Base-by-base conservation (phyloP, 495 filamentous ascomycete species). In the Neurospora sublineolata region DNA sequence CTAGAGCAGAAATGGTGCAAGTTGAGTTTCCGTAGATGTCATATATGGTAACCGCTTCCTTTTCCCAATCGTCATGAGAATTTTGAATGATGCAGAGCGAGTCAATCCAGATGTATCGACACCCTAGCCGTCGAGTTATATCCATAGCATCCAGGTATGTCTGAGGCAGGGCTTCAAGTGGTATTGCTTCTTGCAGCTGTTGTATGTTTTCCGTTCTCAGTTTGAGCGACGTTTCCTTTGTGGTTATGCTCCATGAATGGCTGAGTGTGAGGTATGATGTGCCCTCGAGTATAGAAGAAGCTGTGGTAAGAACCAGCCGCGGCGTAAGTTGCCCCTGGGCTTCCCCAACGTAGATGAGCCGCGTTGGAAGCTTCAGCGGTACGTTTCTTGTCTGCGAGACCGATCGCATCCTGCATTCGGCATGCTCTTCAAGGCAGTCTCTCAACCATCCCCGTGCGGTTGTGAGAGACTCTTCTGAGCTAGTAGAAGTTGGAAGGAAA, bases 91-190 rank as follows among this genome's bases (percentile, higher is more conserved):
- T 80, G 44, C 78, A 79, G 23, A 82, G 73, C 3, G 69, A 60
- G 67, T 80, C 80, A 8, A 79, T 75, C 80, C 80, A 82, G 16
- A 82, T 71, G 67, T 79, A 82, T 1, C 46, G 71, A 9, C 74
- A 12, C 7, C 75, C 74, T 1, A 81, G 41, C 0, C 69, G 39
- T 3, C 70, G 67, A 1, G 73, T 71, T 1, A 80, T 58, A 1
- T 60, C 30, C 14, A 80, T 78, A 10, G 74, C 75, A 30, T 80
- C 74, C 18, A 0, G 41, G 16, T 41, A 46, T 2, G 44, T 46
- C 1, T 5, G n/a, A 46, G n/a, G 3, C 0, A 46, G 9, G 4
- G 9, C 3, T 46, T 46, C 9, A 1, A 46, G 44, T 46, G n/a
- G 44, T 23, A 46, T 46, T 4, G 0, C 1, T 23, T 46, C 44